A percentile compares a stretch with the other conserved stretches of the same genome.
Conservation (phyloP, 192 early-diverging fungal genomes). For the Spinellus fusiger region DNA sequence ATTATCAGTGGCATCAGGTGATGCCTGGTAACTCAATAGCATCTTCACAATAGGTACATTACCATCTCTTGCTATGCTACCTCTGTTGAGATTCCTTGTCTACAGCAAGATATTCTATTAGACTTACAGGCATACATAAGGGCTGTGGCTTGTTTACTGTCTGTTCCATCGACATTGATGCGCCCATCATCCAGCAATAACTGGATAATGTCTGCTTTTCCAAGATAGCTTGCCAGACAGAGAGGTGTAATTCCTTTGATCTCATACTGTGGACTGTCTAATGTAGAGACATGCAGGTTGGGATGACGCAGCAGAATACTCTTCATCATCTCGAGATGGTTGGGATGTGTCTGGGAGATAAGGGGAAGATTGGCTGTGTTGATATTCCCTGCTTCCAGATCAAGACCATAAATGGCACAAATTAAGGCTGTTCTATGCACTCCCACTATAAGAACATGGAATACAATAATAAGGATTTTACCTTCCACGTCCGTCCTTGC, state of each 20-base stretch:
- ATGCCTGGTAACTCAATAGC: slow-evolving; percentile 45
- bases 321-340: slow-evolving; percentile 47
- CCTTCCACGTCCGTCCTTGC: slow-evolving; percentile 60
- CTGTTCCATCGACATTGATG: slow-evolving; percentile 54
- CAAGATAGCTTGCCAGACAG: slow-evolving; percentile 61
- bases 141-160: slow-evolving; percentile 60
- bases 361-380: slow-evolving; percentile 46
- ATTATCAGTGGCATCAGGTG: slow-evolving; percentile 49
- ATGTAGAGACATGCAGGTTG: slow-evolving; percentile 36
- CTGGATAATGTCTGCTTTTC: slow-evolving; percentile 49
- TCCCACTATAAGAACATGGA: not conserved
- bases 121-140: slow-evolving; percentile 63
- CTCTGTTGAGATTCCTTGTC: not conserved
- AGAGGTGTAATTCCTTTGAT: slow-evolving; percentile 59
- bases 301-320: slow-evolving; percentile 45
- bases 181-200: slow-evolving; percentile 55
- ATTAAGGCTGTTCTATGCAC: slow-evolving; percentile 50
- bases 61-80: slow-evolving; percentile 48
- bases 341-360: slow-evolving; percentile 45
- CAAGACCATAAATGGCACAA: slow-evolving; percentile 57
- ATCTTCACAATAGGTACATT: slow-evolving; percentile 48
- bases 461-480: slow-evolving; percentile 9
- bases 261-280: slow-evolving; percentile 57
- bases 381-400: slow-evolving; percentile 46
- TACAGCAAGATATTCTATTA: not conserved